A percentile compares a stretch with the other conserved stretches of the same genome.
Evolutionary conservation across 441 rosid species (phyloP).

Genomic region (Pelargonium myrrhifolium): DNA sequence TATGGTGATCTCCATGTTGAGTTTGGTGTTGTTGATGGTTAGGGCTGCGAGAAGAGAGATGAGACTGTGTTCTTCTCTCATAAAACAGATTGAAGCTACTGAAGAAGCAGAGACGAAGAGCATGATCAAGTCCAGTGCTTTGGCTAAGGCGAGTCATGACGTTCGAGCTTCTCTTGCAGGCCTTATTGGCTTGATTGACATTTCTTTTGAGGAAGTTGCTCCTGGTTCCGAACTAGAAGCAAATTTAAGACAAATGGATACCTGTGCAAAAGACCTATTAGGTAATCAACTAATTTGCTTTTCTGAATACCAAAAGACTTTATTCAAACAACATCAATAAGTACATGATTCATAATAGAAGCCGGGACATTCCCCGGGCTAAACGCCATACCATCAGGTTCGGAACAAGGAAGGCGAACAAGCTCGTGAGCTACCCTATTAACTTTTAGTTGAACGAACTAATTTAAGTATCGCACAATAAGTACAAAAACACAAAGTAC

Average conservation of each 20-base stretch:
- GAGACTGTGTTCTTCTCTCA: constrained; percentile 37
- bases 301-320: too few species aligned
- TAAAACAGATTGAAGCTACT: constrained; percentile 74
- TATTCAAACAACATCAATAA: too few species aligned
- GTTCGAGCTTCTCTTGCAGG: constrained; percentile 59
- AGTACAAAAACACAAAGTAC: too few species aligned
- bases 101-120: constrained; percentile 76
- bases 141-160: constrained; percentile 76
- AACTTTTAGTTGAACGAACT: too few species aligned
- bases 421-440: too few species aligned
- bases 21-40: constrained; percentile 31
- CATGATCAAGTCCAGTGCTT: constrained; percentile 65
- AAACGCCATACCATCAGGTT: too few species aligned
- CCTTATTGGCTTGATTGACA: constrained; percentile 45
- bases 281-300: constrained; percentile 38
- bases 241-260: constrained; percentile 38
- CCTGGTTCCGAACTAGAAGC: constrained; percentile 35
- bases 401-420: too few species aligned
- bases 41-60: constrained; percentile 39
- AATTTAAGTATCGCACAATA: too few species aligned
- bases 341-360: too few species aligned
- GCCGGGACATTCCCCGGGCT: too few species aligned
- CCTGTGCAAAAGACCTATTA: constrained; percentile 45
- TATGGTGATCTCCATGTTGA: constrained; percentile 20
- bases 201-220: constrained; percentile 34